A percentile compares a stretch with the other conserved stretches of the same genome.
Evolutionary conservation across 2,329 filamentous ascomycete species (phyloP).

Genomic region (Dryadomyces quercus-mongolicae): DNA sequence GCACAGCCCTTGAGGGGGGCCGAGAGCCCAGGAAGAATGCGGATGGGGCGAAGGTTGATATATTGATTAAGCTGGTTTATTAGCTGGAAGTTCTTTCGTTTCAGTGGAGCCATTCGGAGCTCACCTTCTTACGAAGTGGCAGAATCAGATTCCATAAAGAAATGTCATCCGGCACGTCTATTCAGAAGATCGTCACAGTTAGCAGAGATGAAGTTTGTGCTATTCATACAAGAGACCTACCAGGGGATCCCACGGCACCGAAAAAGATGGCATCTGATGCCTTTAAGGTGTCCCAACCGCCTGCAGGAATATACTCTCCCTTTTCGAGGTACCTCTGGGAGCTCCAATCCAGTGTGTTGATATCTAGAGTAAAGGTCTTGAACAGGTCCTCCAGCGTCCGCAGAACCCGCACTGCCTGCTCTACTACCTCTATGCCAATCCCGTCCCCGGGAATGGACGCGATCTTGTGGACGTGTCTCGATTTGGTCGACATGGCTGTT

Average conservation of each 20-base stretch:
- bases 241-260: slow-evolving; percentile 19
- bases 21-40: slow-evolving; percentile 42
- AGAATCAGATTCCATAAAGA: slow-evolving; percentile 53
- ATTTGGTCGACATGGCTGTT: too few species aligned
- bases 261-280: slow-evolving; percentile 20
- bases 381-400: slow-evolving; percentile 25
- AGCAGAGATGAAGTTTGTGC: too few species aligned
- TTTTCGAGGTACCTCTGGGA: slow-evolving; percentile 54
- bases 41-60: slow-evolving; percentile 52
- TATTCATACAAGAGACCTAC: too few species aligned
- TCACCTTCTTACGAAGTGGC: slow-evolving; percentile 34
- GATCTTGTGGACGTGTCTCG: slow-evolving; percentile 5
- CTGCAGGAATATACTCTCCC: slow-evolving; percentile 52
- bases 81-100: too few species aligned
- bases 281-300: slow-evolving; percentile 40
- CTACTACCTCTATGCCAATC: slow-evolving; percentile 20
- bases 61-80: slow-evolving; percentile 51
- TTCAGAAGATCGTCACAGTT: too few species aligned
- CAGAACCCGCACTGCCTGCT: slow-evolving; percentile 23
- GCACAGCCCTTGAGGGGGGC: slow-evolving; percentile 39
- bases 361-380: slow-evolving; percentile 47
- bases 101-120: too few species aligned
- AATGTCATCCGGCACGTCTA: slow-evolving; percentile 50
- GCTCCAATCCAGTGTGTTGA: slow-evolving; percentile 54
- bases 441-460: slow-evolving; percentile 16